Conservation (phyloP, 2,329 filamentous ascomycete genomes). For the Fusarium tuaranense region DNA sequence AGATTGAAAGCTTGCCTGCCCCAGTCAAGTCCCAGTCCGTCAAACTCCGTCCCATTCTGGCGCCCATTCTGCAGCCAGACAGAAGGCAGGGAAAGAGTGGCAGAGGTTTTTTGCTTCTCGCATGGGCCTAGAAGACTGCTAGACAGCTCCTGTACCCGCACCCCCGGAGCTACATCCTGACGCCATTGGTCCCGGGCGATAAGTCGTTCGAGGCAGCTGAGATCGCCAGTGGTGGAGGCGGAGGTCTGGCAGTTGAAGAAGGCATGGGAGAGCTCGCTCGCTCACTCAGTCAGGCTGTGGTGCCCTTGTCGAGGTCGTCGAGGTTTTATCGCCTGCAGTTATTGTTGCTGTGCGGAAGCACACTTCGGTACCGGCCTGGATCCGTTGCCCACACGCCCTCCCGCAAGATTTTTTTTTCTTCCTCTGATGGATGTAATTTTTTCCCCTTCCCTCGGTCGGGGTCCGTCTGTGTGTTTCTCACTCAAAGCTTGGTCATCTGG, state of each 20-base stretch:
- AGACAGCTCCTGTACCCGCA: slow-evolving; percentile 42
- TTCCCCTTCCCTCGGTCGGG: slow-evolving; percentile 16
- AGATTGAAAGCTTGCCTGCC: slow-evolving; percentile 38
- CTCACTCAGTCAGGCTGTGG: slow-evolving; percentile 22
- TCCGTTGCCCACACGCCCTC: slow-evolving; percentile 43
- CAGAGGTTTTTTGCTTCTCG: slow-evolving; percentile 36
- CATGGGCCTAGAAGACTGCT: slow-evolving; percentile 39
- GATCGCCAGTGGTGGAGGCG: slow-evolving; percentile 40
- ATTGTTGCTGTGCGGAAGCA: slow-evolving; percentile 36
- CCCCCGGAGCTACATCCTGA: slow-evolving; percentile 38
- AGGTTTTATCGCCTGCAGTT: slow-evolving; percentile 31
- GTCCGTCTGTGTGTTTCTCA: neutral
- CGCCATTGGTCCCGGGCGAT: slow-evolving; percentile 40
- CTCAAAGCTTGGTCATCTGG: neutral
- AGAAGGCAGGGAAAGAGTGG: slow-evolving; percentile 31
- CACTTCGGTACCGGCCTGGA: slow-evolving; percentile 35
- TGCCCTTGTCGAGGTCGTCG: slow-evolving; percentile 38
- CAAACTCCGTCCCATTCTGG: slow-evolving; percentile 12
- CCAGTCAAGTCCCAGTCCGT: slow-evolving; percentile 20
- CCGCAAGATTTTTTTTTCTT: slow-evolving; percentile 29
- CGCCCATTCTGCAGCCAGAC: slow-evolving; percentile 21
- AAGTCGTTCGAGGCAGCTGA: slow-evolving; percentile 46
- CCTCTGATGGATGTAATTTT: slow-evolving; percentile 13
- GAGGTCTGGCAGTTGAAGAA: slow-evolving; percentile 31
- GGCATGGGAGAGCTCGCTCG: slow-evolving; percentile 17